Conservation (phyloP, 1,139 yeast genomes). For the Blastobotrys arbuscula region DNA sequence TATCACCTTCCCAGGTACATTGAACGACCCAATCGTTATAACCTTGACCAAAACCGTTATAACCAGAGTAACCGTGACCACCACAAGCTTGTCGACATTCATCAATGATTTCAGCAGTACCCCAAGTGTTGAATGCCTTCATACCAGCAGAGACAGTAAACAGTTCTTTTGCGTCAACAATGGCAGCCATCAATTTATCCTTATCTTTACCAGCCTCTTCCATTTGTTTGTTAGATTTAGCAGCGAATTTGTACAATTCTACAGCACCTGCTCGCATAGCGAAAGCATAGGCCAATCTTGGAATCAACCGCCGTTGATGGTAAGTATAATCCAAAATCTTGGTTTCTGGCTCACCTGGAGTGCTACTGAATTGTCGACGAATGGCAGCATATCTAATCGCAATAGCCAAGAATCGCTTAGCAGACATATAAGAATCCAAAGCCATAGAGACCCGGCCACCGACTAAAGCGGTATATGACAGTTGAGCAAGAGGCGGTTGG, state of each 20-base stretch:
- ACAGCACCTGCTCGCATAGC: slow-evolving; percentile 71
- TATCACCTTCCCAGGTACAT: slow-evolving; percentile 98
- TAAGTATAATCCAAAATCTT: slow-evolving; percentile 69
- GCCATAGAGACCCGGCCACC: slow-evolving; percentile 92
- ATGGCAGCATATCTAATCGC: slow-evolving; percentile 87
- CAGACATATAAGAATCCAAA: slow-evolving; percentile 71
- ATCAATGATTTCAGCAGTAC: slow-evolving; percentile 70
- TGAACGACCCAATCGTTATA: slow-evolving; percentile 92
- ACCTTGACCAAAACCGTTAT: slow-evolving; percentile 85
- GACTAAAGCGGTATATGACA: slow-evolving; percentile 78
- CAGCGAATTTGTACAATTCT: slow-evolving; percentile 50
- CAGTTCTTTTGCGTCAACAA: slow-evolving; percentile 64
- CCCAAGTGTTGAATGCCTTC: slow-evolving; percentile 89
- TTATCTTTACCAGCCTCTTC: slow-evolving; percentile 36
- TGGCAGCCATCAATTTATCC: slow-evolving; percentile 38
- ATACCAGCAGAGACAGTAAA: slow-evolving; percentile 84
- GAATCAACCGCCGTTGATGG: slow-evolving; percentile 81
- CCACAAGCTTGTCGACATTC: slow-evolving; percentile 95
- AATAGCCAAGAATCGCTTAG: slow-evolving; percentile 74
- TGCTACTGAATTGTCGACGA: slow-evolving; percentile 74
- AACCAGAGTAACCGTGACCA: slow-evolving; percentile 91
- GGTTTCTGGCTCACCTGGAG: slow-evolving; percentile 35
- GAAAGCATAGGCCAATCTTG: slow-evolving; percentile 73
- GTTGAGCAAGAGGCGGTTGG: slow-evolving; percentile 72
- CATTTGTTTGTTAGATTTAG: slow-evolving; percentile 47